Evolutionary conservation across 1,139 yeast genomes (phyloP), one percentile per base, ranked within the genome.

Genomic region (Citeromyces hawaiiensis): DNA sequence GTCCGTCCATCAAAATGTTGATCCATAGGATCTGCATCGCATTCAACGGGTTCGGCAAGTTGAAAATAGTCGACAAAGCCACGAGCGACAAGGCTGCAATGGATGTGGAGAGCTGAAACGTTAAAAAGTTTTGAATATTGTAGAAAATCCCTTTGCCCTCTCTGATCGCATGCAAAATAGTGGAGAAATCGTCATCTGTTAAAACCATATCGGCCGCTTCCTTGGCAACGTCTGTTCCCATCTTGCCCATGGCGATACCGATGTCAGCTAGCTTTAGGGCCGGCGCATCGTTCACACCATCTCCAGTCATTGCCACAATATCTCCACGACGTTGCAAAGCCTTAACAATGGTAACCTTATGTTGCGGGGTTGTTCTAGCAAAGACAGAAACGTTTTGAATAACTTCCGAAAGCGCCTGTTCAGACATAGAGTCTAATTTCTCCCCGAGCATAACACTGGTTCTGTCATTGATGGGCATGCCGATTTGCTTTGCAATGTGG

Each of bases 271-370:
- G 69, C 58, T 91, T 91, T 52, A 91, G 71, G 4, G 98, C 97
- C n/a, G 98, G 98, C 0, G 98, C 96, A 62, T 91, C 98, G 56
- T 91, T 91, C 21, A 91, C 98, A 61, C 98, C 98, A 60, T 91
- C 98, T 48, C 98, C 98, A 9, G 97, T 91, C 98, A 91, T 91
- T 35, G 96, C 98, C 38, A 91, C 98, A 46, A 88, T 80, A 58
- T 91, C 96, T 37, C 96, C 97, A 51, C 94, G 73, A 54, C 77
- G 71, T 59, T 91, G 96, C 49, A 91, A 69, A 1, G 96, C 96
- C 53, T 83, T 75, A 27, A 91, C 95, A 59, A 91, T 91, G 40
- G 83, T 70, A 44, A 91, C 83, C 58, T 91, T 91, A 63, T 91
- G 96, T 55, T 88, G 95, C 1, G 98, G 98, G 1, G 96, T 82